phyloP scores from a whole-genome alignment of 2,329 filamentous ascomycete species.

The Tolypocladium inflatum region DNA sequence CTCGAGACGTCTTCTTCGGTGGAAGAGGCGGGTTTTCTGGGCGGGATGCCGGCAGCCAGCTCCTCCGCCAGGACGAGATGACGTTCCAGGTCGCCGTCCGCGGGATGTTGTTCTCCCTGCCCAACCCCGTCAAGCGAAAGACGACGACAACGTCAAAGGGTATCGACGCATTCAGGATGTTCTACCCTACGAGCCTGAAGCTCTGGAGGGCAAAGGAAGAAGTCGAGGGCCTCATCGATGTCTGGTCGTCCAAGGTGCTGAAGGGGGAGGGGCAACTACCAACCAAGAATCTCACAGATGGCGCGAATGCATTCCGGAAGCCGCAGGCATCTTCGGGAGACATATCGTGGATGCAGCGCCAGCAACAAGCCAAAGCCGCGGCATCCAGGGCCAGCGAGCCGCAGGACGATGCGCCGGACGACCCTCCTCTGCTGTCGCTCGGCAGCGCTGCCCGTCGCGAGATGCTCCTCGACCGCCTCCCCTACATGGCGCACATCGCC shows the following conservation, averaged over 20 bases:
- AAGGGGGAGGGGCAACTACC: conserved; percentile 37
- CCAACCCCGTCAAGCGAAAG: conserved; percentile 73
- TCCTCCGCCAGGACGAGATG: conserved; percentile 85
- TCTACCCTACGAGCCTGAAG: conserved; percentile 77
- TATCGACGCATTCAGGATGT: conserved; percentile 75
- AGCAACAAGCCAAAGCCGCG: conserved; percentile 15
- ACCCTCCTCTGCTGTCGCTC: conserved; percentile 42
- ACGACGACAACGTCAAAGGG: conserved; percentile 30
- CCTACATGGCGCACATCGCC: conserved; percentile 68
- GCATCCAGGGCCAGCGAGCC: conserved; percentile 6
- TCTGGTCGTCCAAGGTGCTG: conserved; percentile 55
- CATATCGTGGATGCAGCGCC: conserved; percentile 23
- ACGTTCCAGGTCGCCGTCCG: conserved; percentile 85
- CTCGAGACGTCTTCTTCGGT: conserved; percentile 59
- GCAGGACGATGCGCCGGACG: conserved; percentile 10
- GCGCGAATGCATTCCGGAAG: conserved; percentile 39
- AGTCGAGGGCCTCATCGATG: conserved; percentile 61
- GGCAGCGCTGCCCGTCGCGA: conserved; percentile 61
- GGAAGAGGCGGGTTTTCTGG: conserved; percentile 44
- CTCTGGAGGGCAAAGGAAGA: conserved; percentile 81
- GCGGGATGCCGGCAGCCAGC: conserved; percentile 56
- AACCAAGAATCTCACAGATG: conserved; percentile 30
- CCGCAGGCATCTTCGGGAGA: conserved; percentile 21
- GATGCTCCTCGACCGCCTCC: conserved; percentile 75
- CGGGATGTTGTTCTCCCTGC: conserved; percentile 76